These are phyloP conservation scores for Elongisporangium senticosum DNA, from an alignment of 352 stramenopile genomes.

Conservation along the genomic window DNA sequence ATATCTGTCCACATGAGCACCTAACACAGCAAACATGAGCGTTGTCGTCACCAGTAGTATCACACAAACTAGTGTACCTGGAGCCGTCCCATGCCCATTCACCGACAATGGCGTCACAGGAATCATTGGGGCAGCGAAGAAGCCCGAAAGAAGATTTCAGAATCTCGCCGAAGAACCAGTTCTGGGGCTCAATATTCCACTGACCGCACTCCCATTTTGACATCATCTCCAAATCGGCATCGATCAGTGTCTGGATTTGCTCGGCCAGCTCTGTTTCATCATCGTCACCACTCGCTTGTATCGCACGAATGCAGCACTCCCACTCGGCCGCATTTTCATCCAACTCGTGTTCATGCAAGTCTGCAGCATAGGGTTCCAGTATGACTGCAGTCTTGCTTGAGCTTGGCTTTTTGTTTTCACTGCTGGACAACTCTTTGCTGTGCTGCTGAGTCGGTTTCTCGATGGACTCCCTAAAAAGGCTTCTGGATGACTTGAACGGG, in stretches of 20 bases:
- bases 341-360: neutral
- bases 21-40: conserved; percentile 11
- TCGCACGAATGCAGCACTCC: conserved; percentile 23
- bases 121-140: conserved; percentile 37
- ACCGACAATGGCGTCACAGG: conserved; percentile 29
- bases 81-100: conserved; percentile 51
- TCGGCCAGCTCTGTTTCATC: conserved; percentile 7
- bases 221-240: conserved; percentile 27
- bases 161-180: conserved; percentile 32
- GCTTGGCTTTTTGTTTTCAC: conserved; percentile 3
- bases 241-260: conserved; percentile 23
- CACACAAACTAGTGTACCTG: conserved; percentile 17
- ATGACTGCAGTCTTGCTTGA: neutral
- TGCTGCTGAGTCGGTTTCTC: conserved; percentile 10
- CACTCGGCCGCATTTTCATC: conserved; percentile 27
- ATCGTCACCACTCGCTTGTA: conserved; percentile 14
- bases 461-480: conserved; percentile 15
- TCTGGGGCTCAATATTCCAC: conserved; percentile 47
- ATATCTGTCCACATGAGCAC: conserved; percentile 30
- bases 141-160: conserved; percentile 12
- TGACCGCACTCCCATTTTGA: conserved; percentile 20
- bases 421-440: neutral
- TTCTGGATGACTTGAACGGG: conserved; percentile 29
- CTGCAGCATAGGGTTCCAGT: neutral
- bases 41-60: neutral